A percentile compares a stretch with the other conserved stretches of the same genome.
Evolutionary conservation across 495 filamentous ascomycete species (phyloP).

Genomic region (Aspergillus asperescens): DNA sequence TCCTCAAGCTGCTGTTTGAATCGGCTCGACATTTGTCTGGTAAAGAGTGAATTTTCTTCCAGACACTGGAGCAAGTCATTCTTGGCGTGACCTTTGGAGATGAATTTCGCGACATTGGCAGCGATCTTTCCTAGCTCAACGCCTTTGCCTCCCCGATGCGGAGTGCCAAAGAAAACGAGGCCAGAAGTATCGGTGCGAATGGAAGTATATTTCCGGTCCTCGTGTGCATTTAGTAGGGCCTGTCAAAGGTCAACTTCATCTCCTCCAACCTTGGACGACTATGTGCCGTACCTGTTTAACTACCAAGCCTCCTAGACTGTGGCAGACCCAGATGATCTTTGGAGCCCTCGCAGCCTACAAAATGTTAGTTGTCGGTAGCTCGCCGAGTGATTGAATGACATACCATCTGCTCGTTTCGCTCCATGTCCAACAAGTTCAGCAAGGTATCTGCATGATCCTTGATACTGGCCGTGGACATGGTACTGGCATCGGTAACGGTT

Average conservation of each 20-base stretch:
- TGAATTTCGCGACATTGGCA: constrained; percentile 30
- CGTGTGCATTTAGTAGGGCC: constrained; percentile 40
- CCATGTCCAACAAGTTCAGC: constrained; percentile 34
- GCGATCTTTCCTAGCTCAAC: constrained; percentile 39
- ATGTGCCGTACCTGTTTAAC: constrained; percentile 35
- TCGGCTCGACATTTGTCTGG: constrained; percentile 34
- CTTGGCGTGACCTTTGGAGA: constrained; percentile 31
- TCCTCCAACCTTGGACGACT: neutral
- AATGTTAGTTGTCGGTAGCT: too few relatives aligned
- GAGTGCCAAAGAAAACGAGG: constrained; percentile 45
- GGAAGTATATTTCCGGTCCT: constrained; percentile 35
- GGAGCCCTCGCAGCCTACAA: constrained; percentile 20
- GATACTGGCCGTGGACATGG: constrained; percentile 36
- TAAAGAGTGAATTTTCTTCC: constrained; percentile 38
- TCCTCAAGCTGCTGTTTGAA: constrained; percentile 37
- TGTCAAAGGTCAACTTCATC: constrained; percentile 5
- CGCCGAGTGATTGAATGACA: neutral
- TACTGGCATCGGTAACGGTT: constrained; percentile 32
- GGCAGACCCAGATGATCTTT: constrained; percentile 42
- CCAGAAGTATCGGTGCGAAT: constrained; percentile 38
- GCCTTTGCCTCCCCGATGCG: constrained; percentile 39
- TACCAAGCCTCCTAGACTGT: constrained; percentile 43
- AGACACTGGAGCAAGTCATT: constrained; percentile 36
- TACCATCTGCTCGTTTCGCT: constrained; percentile 28
- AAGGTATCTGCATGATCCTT: constrained; percentile 38